These are phyloP conservation scores for Xylaria arbuscula DNA, from an alignment of 2,329 filamentous ascomycete species.

Conservation along the genomic window DNA sequence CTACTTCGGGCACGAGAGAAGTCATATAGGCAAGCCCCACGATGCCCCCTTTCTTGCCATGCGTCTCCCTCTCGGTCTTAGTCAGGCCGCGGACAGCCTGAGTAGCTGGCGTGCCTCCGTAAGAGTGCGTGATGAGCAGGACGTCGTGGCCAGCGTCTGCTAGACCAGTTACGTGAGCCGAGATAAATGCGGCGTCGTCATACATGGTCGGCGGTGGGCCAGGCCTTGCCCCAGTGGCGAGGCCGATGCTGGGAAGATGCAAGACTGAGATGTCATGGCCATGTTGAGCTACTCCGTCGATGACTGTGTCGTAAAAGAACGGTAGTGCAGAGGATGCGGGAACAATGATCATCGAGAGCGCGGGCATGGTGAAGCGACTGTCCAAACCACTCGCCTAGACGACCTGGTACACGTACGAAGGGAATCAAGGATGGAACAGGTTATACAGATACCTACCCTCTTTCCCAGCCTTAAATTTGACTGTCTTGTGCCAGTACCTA, in stretches of 20 bases:
- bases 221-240: slow-evolving; percentile 18
- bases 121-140: slow-evolving; percentile 39
- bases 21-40: slow-evolving; percentile 48
- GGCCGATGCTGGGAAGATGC: slow-evolving; percentile 35
- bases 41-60: slow-evolving; percentile 52
- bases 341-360: slow-evolving; percentile 26
- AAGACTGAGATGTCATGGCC: slow-evolving; percentile 34
- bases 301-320: slow-evolving; percentile 27
- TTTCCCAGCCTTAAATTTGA: too few species aligned
- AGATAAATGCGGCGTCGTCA: slow-evolving; percentile 50
- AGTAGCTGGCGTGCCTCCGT: slow-evolving; percentile 39
- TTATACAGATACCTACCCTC: too few species aligned
- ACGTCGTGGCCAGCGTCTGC: slow-evolving; percentile 45
- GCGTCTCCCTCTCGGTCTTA: slow-evolving; percentile 46
- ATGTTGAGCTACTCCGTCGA: slow-evolving; percentile 25
- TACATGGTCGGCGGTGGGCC: slow-evolving; percentile 43
- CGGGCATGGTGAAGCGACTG: slow-evolving; percentile 20
- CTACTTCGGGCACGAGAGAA: slow-evolving; percentile 43
- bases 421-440: too few species aligned
- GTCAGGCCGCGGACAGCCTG: slow-evolving; percentile 50
- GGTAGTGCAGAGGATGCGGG: slow-evolving; percentile 31
- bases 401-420: too few species aligned
- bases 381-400: too few species aligned
- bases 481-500: too few species aligned
- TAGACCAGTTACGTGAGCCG: slow-evolving; percentile 48